Evolutionary conservation across 2,329 filamentous ascomycete species (phyloP).

Genomic region (Beauveria pseudobassiana): DNA sequence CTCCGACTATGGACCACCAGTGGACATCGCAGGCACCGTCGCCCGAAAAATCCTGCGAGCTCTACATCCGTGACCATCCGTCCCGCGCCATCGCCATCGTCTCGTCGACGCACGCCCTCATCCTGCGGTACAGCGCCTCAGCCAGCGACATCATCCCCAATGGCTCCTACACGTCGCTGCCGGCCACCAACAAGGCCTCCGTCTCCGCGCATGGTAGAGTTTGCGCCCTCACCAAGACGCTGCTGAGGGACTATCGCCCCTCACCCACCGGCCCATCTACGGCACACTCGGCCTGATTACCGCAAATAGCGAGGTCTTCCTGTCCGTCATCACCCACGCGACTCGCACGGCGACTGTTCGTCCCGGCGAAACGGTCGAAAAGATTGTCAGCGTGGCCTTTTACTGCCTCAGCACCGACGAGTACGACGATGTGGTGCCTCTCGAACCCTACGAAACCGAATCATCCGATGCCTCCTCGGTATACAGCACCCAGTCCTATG

Average conservation of each 20-base stretch:
- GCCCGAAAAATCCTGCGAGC: conserved; percentile 59
- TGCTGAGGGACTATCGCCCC: conserved; percentile 68
- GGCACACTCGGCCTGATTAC: conserved; percentile 86
- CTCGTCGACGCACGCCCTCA: conserved; percentile 69
- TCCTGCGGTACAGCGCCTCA: conserved; percentile 70
- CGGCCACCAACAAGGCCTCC: conserved; percentile 36
- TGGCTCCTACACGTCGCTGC: conserved; percentile 49
- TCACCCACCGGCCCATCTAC: conserved; percentile 67
- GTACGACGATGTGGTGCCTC: conserved; percentile 68
- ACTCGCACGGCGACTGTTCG: conserved; percentile 72
- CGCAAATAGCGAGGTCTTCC: conserved; percentile 75
- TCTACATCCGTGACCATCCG: conserved; percentile 80
- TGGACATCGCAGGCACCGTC: conserved; percentile 42
- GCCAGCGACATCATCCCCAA: conserved; percentile 52
- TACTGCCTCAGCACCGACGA: conserved; percentile 82
- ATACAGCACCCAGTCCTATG: conserved; percentile 35
- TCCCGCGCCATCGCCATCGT: conserved; percentile 82
- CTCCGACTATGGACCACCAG: conserved; percentile 40
- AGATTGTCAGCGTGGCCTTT: conserved; percentile 82
- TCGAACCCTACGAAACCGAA: conserved; percentile 46
- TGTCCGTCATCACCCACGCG: conserved; percentile 80
- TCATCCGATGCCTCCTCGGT: conserved; percentile 37
- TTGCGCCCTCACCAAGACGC: conserved; percentile 56
- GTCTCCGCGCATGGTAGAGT: conserved; percentile 79
- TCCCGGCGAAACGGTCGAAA: conserved; percentile 82